Conservation (phyloP, 1,284 basidiomycete genomes). For the Sanguinoderma infundibulare region DNA sequence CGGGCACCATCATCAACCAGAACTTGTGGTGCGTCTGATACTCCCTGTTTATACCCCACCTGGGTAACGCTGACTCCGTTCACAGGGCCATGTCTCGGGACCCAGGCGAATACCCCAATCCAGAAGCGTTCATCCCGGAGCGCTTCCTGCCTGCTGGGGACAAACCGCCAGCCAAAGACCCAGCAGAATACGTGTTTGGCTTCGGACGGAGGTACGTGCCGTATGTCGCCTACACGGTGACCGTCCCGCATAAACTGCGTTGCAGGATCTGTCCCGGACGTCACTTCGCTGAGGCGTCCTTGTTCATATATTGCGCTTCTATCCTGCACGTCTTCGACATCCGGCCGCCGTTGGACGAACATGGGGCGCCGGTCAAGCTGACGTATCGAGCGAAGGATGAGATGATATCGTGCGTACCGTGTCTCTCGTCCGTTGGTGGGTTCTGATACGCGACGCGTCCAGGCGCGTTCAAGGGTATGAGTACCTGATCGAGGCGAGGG, state of each 20-base stretch:
- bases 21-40: not conserved
- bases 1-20: no score
- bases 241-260: no score
- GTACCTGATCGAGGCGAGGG: not conserved
- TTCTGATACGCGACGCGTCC: not conserved
- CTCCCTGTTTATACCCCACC: no score
- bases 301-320: not conserved
- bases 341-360: not conserved
- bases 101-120: not conserved
- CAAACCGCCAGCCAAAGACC: not conserved
- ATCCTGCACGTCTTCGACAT: not conserved
- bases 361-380: not conserved
- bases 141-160: not conserved
- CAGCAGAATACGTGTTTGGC: not conserved
- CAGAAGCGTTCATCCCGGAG: not conserved
- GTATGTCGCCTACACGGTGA: not conserved
- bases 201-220: not conserved
- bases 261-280: conserved; percentile 1
- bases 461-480: not conserved
- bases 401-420: not conserved
- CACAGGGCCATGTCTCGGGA: not conserved
- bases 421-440: no score
- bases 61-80: no score
- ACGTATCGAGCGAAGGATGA: not conserved
- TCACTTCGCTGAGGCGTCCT: conserved; percentile 1